phyloP scores from a whole-genome alignment of 1,284 basidiomycete species.

The Ganoderma lingzhi region DNA sequence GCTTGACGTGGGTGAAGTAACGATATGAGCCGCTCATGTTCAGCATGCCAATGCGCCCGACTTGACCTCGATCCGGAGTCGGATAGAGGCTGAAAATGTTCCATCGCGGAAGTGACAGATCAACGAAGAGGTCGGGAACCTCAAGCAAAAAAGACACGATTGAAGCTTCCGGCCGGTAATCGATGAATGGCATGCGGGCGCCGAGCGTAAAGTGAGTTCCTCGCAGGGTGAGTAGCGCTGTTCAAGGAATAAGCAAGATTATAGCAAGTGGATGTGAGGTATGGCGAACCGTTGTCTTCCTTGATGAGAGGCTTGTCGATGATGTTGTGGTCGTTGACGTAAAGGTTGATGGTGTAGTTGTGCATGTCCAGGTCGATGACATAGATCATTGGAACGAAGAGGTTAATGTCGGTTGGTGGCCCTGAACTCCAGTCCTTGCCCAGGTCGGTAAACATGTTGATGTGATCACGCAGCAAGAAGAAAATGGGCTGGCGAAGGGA shows the following conservation, averaged over 20 bases:
- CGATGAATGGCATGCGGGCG: constrained; percentile 71
- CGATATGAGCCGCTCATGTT: constrained; percentile 76
- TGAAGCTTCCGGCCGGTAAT: constrained; percentile 78
- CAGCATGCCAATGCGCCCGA: constrained; percentile 69
- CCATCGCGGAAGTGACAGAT: constrained; percentile 84
- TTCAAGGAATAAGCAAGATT: constrained; percentile 9
- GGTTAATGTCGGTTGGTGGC: constrained; percentile 78
- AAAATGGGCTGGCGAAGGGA: constrained; percentile 76
- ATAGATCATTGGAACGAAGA: constrained; percentile 88
- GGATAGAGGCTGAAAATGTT: constrained; percentile 84
- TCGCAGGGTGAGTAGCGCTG: constrained; percentile 77
- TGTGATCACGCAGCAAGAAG: constrained; percentile 87
- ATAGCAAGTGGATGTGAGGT: neutral
- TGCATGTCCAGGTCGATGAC: constrained; percentile 72
- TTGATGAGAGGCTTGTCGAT: constrained; percentile 84
- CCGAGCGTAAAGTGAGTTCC: constrained; percentile 65
- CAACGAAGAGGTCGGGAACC: constrained; percentile 62
- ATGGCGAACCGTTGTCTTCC: constrained; percentile 80
- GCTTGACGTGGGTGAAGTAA: constrained; percentile 72
- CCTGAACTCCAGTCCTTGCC: constrained; percentile 90
- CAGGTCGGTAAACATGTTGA: constrained; percentile 91
- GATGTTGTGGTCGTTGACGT: constrained; percentile 95
- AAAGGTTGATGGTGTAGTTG: constrained; percentile 83
- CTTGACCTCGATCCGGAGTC: constrained; percentile 58
- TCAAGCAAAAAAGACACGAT: constrained; percentile 74